These are phyloP conservation scores for Boletus subparvulus DNA, from an alignment of 768 basidiomycete species.

Conservation along the genomic window DNA sequence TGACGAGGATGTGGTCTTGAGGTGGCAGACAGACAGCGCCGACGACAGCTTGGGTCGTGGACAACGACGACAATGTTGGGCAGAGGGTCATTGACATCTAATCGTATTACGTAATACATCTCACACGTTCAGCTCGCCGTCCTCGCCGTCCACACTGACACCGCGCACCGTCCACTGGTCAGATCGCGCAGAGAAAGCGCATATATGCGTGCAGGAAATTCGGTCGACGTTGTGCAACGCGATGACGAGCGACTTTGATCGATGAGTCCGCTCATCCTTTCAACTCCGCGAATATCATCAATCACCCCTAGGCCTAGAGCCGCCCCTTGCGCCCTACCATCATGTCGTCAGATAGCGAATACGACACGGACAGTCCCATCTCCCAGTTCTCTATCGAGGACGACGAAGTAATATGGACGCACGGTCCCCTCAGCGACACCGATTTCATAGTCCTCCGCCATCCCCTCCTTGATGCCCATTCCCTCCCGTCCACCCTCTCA, in stretches of 20 bases:
- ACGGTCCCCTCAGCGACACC: constrained; percentile 5
- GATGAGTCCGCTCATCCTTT: neutral
- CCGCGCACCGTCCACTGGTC: neutral
- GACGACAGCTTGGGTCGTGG: constrained; percentile 11
- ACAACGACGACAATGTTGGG: constrained; percentile 31
- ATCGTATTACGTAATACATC: constrained; percentile 34
- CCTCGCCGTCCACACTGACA: neutral
- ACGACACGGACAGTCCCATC: constrained; percentile 7
- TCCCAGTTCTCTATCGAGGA: constrained; percentile 21
- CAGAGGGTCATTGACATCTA: constrained; percentile 35
- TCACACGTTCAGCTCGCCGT: constrained; percentile 18
- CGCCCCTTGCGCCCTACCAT: neutral
- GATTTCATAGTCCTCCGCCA: constrained; percentile 28
- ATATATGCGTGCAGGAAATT: neutral
- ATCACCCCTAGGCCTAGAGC: neutral
- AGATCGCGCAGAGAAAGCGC: neutral
- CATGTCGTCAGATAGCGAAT: constrained; percentile 13
- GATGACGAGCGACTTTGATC: constrained; percentile 14
- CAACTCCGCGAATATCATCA: constrained; percentile 18
- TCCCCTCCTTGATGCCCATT: constrained; percentile 16
- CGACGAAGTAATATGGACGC: constrained; percentile 25
- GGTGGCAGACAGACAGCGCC: constrained; percentile 1
- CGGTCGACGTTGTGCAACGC: neutral
- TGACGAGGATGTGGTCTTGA: constrained; percentile 16
- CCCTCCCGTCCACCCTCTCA: constrained; percentile 13